phyloP scores from a whole-genome alignment of 352 stramenopile genomes.

The Aphanomyces euteiches region DNA sequence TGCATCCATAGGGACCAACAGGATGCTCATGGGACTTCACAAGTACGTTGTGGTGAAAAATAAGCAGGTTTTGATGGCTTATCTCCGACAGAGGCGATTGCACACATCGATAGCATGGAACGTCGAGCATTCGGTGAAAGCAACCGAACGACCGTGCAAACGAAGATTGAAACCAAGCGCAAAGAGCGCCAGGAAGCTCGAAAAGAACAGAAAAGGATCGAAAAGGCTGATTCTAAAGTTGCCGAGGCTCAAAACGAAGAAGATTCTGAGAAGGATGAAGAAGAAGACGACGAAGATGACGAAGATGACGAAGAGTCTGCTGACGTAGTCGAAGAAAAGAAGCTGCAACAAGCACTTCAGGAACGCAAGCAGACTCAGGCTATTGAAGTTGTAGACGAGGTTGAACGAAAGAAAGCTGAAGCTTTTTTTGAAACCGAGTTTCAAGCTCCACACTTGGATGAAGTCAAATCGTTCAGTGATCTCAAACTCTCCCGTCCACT shows the following conservation, averaged over 20 bases:
- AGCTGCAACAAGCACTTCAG: constrained; percentile 61
- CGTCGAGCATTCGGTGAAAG: constrained; percentile 42
- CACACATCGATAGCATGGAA: constrained; percentile 77
- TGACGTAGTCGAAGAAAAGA: constrained; percentile 64
- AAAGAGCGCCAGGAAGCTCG: constrained; percentile 41
- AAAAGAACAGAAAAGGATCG: constrained; percentile 31
- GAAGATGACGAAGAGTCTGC: constrained; percentile 44
- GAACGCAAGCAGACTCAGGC: constrained; percentile 46
- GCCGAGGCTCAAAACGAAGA: constrained; percentile 36
- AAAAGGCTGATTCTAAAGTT: constrained; percentile 39
- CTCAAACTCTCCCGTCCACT: constrained; percentile 96
- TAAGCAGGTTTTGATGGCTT: neutral
- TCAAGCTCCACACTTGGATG: constrained; percentile 72
- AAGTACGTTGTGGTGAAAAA: constrained; percentile 37
- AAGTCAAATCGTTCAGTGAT: constrained; percentile 93
- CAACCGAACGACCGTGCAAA: constrained; percentile 74
- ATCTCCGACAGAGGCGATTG: constrained; percentile 57
- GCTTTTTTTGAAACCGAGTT: constrained; percentile 81
- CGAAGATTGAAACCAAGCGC: constrained; percentile 80
- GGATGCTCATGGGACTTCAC: constrained; percentile 86
- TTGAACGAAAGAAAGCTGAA: constrained; percentile 77
- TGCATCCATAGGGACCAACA: constrained; percentile 43
- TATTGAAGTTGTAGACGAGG: constrained; percentile 55
- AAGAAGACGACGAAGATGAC: constrained; percentile 35
- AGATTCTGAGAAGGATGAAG: constrained; percentile 36